Conservation (phyloP, 148 eudicot genomes). For the Chenopodium formosanum region DNA sequence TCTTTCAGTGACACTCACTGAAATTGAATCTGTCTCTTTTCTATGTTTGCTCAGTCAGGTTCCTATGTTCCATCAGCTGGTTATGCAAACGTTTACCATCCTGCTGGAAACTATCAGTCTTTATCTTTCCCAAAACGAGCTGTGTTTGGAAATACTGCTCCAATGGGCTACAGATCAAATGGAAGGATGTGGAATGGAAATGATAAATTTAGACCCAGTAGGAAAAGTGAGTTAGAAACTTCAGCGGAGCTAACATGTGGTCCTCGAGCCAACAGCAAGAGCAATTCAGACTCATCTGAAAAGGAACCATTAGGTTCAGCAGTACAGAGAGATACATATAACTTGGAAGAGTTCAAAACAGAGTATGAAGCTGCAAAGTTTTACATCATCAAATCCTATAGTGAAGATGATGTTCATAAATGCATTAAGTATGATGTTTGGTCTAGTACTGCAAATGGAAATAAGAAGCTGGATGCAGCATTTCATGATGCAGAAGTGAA, state of each 20-base stretch:
- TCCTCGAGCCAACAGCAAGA: constrained; percentile 56
- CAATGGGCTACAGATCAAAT: constrained; percentile 45
- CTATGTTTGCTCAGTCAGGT: constrained; percentile 44
- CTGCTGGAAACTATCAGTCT: constrained; percentile 45
- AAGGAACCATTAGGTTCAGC: constrained; percentile 28
- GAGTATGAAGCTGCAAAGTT: constrained; percentile 77
- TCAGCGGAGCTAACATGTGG: constrained; percentile 72
- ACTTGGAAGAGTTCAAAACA: constrained; percentile 49
- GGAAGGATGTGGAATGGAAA: constrained; percentile 61
- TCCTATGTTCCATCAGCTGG: constrained; percentile 49
- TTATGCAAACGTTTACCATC: constrained; percentile 38
- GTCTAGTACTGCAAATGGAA: constrained; percentile 91
- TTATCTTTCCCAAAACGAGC: constrained; percentile 46
- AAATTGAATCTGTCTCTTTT: neutral
- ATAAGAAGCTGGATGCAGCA: constrained; percentile 75
- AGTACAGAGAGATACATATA: constrained; percentile 45
- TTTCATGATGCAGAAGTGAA: constrained; percentile 67
- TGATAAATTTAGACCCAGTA: constrained; percentile 38
- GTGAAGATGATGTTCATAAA: constrained; percentile 94
- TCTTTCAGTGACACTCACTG: neutral
- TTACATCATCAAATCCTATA: constrained; percentile 80
- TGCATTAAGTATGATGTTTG: constrained; percentile 86
- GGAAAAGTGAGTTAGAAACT: constrained; percentile 45
- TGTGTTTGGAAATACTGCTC: constrained; percentile 39
- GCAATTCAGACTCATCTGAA: constrained; percentile 34